Percentiles rank a stretch among this genome's conserved stretches.
Conservation (phyloP, 768 basidiomycete genomes). For the Leccinum uliginosum region DNA sequence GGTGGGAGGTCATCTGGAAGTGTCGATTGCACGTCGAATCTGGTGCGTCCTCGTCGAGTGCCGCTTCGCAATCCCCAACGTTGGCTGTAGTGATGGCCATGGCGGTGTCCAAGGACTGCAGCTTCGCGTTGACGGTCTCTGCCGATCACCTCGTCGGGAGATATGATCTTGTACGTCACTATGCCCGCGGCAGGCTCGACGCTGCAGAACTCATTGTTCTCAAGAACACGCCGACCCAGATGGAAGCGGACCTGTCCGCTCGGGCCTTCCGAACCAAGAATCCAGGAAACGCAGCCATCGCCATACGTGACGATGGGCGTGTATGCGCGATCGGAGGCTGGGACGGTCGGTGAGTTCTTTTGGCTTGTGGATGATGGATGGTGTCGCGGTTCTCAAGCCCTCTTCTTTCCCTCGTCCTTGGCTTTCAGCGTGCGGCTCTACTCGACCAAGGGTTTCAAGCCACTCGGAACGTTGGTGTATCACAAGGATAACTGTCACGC, state of each 20-base stretch:
- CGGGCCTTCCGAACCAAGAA: constrained; percentile 59
- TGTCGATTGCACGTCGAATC: constrained; percentile 70
- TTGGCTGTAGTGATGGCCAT: constrained; percentile 74
- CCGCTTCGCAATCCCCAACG: background rate
- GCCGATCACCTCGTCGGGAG: constrained; percentile 76
- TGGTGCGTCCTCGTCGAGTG: constrained; percentile 39
- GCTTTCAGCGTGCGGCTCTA: constrained; percentile 69
- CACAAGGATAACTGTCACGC: constrained; percentile 78
- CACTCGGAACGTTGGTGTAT: constrained; percentile 78
- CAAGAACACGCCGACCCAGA: constrained; percentile 8
- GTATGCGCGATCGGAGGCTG: constrained; percentile 83
- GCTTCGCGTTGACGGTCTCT: background rate
- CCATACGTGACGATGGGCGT: constrained; percentile 68
- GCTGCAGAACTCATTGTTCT: background rate
- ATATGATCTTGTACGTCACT: constrained; percentile 50
- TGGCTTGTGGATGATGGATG: background rate
- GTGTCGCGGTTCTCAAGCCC: background rate
- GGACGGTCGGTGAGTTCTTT: constrained; percentile 71
- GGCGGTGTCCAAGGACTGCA: background rate
- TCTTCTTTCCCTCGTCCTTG: background rate
- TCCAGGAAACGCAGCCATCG: constrained; percentile 75
- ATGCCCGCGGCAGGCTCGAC: background rate
- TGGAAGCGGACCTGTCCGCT: constrained; percentile 19
- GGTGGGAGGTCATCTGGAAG: constrained; percentile 74
- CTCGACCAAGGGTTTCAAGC: constrained; percentile 73